phyloP scores from a whole-genome alignment of 208 protist species.

The Acanthamoeba triangularis region DNA sequence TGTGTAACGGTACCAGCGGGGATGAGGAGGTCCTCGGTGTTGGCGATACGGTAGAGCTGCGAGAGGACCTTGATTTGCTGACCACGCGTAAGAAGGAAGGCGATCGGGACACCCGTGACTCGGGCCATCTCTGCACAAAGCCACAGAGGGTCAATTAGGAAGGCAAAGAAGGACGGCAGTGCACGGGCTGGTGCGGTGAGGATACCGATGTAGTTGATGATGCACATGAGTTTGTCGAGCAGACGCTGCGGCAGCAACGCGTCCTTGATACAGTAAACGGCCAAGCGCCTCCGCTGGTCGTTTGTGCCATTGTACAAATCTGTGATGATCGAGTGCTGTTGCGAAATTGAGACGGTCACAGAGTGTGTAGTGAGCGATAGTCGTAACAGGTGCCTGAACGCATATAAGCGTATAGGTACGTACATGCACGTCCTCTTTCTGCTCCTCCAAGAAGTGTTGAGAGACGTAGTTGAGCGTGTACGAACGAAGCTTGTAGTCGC shows the following conservation, averaged over 20 bases:
- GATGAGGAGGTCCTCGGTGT: conserved; percentile 86
- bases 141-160: neutral
- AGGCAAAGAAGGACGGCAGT: neutral
- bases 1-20: conserved; percentile 76
- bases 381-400: neutral
- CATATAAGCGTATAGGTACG: neutral
- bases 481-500: conserved; percentile 99
- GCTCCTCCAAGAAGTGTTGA: conserved; percentile 98
- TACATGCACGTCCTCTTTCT: conserved; percentile 99
- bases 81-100: conserved; percentile 97
- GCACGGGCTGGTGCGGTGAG: too few relatives aligned
- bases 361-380: neutral
- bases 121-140: conserved; percentile 97
- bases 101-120: conserved; percentile 99
- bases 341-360: neutral
- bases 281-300: conserved; percentile 98
- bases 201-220: conserved; percentile 96
- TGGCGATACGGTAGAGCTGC: conserved; percentile 93
- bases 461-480: conserved; percentile 99
- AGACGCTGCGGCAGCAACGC: conserved; percentile 97
- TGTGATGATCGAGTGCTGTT: conserved; percentile 86
- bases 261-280: conserved; percentile 99
- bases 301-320: conserved; percentile 97
- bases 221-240: conserved; percentile 99
- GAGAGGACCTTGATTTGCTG: conserved; percentile 99